phyloP scores from a whole-genome alignment of 2,329 filamentous ascomycete species.

The Neopestalotiopsis clavispora region DNA sequence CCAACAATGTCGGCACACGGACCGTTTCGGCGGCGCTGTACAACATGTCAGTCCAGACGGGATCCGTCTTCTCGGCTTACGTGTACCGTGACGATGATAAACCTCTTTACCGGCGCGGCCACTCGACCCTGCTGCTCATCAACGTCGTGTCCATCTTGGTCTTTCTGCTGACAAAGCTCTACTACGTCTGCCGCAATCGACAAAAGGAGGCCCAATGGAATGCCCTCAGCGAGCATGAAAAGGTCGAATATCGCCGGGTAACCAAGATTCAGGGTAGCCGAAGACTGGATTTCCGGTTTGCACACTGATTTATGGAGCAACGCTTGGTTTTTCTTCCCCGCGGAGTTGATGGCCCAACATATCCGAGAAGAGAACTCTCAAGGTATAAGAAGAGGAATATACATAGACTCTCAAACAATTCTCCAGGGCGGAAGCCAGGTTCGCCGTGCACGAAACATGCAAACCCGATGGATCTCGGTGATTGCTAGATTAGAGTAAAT shows the following conservation, averaged over 20 bases:
- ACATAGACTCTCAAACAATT: background rate
- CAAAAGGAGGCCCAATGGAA: constrained; percentile 52
- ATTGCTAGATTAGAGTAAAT: too few species aligned
- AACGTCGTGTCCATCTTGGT: constrained; percentile 53
- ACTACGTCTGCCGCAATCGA: constrained; percentile 57
- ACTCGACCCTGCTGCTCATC: constrained; percentile 56
- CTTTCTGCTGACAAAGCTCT: constrained; percentile 56
- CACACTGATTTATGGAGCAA: constrained; percentile 32
- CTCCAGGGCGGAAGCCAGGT: too few species aligned
- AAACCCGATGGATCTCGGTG: background rate
- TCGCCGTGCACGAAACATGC: background rate
- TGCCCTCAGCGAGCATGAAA: constrained; percentile 52
- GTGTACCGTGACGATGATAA: constrained; percentile 61
- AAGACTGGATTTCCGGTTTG: constrained; percentile 47
- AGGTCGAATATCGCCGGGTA: constrained; percentile 49
- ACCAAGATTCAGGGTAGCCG: constrained; percentile 47
- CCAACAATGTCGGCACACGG: constrained; percentile 62
- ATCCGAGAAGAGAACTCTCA: background rate
- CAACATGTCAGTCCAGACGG: constrained; percentile 50
- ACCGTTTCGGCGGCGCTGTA: constrained; percentile 64
- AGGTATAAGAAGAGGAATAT: background rate
- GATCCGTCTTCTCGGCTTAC: constrained; percentile 39
- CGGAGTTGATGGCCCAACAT: background rate
- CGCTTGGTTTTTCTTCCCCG: background rate
- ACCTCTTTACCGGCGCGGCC: constrained; percentile 59